Evolutionary conservation across 768 basidiomycete genomes (phyloP), one percentile per base, ranked within the genome.

Genomic region (Leccinum longicurvipes): DNA sequence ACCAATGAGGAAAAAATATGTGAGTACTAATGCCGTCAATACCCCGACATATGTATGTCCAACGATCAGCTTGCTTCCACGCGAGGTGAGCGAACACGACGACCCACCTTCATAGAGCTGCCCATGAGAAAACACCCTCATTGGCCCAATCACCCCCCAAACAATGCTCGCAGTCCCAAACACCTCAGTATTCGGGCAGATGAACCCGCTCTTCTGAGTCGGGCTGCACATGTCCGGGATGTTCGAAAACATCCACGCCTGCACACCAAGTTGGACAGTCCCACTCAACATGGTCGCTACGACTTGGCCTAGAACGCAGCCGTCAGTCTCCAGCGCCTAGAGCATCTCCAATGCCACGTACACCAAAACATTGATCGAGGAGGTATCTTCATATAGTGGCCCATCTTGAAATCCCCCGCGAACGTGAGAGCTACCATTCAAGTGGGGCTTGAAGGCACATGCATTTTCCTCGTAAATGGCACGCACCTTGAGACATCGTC

Each of bases 121-220:
- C 12, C 87, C 88, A 17, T 73, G 47, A 2, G 82, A 87, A 76
- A 89, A 92, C 65, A 84, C 79, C n/a, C 82, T 77, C 29, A 72
- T 74, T 6, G 91, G 91, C 1, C 91, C 89, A 54, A 93, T 88
- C 58, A 89, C 87, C 57, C 91, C 88, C 85, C 85, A 91, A 59
- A 92, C 80, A 58, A 93, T 81, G 56, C 82, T 84, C 21, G 90
- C 90, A 3, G 87, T 89, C 34, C 87, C 88, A 68, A 92, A 91
- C 8, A 89, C 86, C 57, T 84, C 76, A 6, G 86, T 86, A 12
- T 55, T 69, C 0, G 89, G 87, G 67, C 89, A 91, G 53, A 82
- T 85, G 70, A 90, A 91, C 19, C 81, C 80, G 61, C 85, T 6
- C 19, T 59, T 60, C 28, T 73, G 70, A 11, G 59, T 63, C 7